Evolutionary conservation across 345 rosid genomes (phyloP), one percentile per base, ranked within the genome.

Genomic region (Murraya koenigii): DNA sequence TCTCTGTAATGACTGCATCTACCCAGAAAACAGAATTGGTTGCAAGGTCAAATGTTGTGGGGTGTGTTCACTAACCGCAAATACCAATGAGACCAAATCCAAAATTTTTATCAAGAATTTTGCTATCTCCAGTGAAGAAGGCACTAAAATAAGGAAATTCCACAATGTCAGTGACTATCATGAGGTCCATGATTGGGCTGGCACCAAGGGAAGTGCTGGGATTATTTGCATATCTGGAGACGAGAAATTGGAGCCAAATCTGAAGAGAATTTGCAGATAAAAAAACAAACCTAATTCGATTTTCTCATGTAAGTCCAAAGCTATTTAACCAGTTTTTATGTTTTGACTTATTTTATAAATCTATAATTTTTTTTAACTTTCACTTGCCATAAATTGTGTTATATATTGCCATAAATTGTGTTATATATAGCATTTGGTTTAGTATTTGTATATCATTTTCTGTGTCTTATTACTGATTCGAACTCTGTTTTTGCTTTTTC

Each of bases 11-110:
- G 10, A 22, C 28, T 58, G 62, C 62, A 0, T 0, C 28, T n/a
- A 58, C 13, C 13, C 7, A 58, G 28, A 20, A 17, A 20, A 20
- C 30, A 61, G 13, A 49, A 49, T 10, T 10, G 55, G 55, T 9
- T 83, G 75, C 63, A 79, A 79, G 39, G 77, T 82, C 39, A 72
- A 75, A 19, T 79, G 77, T 74, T 82, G 80, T 79, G 85, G 85
- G 35, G 69, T 82, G 71, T 66, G 75, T 78, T 33, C 75, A 71
- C 65, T 82, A 49, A 4, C 6, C 4, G 39, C 39, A 38, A 38
- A 38, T 38, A 38, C 39, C 39, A 38, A 38, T 38, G 39, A 4
- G 3, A 38, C 39, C 39, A 7, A 38, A 38, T 38, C 39, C 39
- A 38, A 38, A 5, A 38, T 38, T 38, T 38, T 38, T 7, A 38